phyloP scores from a whole-genome alignment of 2,329 filamentous ascomycete genomes.

The Pyricularia pennisetigena region DNA sequence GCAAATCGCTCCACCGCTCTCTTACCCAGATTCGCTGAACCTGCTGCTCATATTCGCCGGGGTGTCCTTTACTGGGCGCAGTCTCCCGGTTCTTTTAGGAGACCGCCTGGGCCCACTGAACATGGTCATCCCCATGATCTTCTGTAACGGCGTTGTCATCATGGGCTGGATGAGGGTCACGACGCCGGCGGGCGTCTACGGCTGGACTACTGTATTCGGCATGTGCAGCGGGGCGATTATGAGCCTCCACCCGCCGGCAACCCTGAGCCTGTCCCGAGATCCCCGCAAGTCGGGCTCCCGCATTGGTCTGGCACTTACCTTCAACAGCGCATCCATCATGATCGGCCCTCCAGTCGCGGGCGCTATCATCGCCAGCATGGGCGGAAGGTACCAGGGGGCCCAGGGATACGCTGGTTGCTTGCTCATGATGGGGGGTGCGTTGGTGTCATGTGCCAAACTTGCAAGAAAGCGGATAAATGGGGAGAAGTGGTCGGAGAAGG shows the following conservation, averaged over 20 bases:
- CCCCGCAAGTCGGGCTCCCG: constrained; percentile 41
- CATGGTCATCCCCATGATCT: constrained; percentile 32
- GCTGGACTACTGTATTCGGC: constrained; percentile 41
- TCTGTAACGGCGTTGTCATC: constrained; percentile 26
- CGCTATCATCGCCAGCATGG: constrained; percentile 32
- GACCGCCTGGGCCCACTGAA: constrained; percentile 43
- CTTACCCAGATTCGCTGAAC: constrained; percentile 29
- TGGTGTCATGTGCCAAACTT: constrained; percentile 8
- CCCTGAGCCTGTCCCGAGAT: constrained; percentile 40
- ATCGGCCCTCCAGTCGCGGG: constrained; percentile 46
- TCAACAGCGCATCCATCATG: constrained; percentile 39
- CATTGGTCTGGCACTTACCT: constrained; percentile 43
- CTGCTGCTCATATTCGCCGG: constrained; percentile 44
- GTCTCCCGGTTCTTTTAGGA: constrained; percentile 35
- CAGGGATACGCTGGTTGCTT: constrained; percentile 38
- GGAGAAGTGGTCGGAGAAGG: constrained; percentile 6
- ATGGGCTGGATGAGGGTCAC: constrained; percentile 37
- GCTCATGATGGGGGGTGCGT: constrained; percentile 21
- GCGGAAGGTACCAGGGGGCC: constrained; percentile 36
- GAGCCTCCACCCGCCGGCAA: constrained; percentile 38
- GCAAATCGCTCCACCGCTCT: constrained; percentile 5
- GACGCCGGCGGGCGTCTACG: constrained; percentile 31
- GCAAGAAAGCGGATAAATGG: constrained; percentile 6
- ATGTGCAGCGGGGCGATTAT: constrained; percentile 38
- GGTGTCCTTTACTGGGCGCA: constrained; percentile 35